phyloP scores from a whole-genome alignment of 208 protist genomes.

The Wallacemonas sp. region DNA sequence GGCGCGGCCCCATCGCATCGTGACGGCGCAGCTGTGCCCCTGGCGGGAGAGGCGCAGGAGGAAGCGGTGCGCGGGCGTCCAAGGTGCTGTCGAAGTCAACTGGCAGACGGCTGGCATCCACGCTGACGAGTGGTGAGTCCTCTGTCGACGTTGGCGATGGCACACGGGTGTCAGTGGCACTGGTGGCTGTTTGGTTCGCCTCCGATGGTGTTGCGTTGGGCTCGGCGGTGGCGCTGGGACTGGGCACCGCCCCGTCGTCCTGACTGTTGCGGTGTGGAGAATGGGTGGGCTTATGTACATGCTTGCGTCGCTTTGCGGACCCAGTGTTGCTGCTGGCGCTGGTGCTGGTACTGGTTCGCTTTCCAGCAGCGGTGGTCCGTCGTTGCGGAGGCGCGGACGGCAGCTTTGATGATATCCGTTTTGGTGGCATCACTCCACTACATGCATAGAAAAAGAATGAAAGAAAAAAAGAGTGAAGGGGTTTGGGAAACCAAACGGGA shows the following conservation, averaged over 20 bases:
- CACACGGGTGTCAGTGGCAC: background rate
- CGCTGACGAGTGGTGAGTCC: no score
- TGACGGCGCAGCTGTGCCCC: background rate
- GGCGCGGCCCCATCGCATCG: background rate
- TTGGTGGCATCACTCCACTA: background rate
- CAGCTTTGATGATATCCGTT: background rate
- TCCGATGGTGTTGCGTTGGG: background rate
- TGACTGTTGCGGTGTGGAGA: no score
- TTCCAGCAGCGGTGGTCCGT: no score
- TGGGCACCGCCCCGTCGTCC: no score
- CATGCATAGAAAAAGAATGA: constrained; percentile 7
- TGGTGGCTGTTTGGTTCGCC: background rate
- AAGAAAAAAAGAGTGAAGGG: constrained; percentile 11
- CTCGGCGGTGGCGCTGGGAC: background rate
- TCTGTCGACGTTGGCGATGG: background rate
- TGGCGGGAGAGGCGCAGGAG: background rate
- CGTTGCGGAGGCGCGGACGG: no score
- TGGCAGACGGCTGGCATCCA: no score
- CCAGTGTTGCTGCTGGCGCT: no score
- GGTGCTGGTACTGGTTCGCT: background rate
- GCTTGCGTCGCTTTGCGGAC: no score
- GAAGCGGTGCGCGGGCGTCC: background rate
- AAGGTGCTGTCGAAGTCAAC: no score
- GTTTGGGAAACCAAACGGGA: background rate
- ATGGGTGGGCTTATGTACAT: no score